phyloP scores from a whole-genome alignment of 768 basidiomycete genomes.

The Lactarius hengduanensis region DNA sequence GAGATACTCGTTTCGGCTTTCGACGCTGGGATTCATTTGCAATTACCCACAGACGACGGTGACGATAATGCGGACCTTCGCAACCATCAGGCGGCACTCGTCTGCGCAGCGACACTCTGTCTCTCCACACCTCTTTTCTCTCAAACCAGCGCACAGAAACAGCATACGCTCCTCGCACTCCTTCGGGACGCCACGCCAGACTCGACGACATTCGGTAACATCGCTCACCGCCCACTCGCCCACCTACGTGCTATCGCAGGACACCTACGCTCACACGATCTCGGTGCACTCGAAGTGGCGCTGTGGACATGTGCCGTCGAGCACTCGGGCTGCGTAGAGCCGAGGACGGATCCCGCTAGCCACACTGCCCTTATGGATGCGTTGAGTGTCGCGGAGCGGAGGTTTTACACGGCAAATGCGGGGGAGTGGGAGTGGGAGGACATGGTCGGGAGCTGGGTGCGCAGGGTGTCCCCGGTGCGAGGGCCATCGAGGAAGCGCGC shows the following conservation, averaged over 20 bases:
- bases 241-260: not conserved
- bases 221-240: slow-evolving; percentile 4
- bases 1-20: slow-evolving; percentile 20
- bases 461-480: not conserved
- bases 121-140: slow-evolving; percentile 9
- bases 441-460: not conserved
- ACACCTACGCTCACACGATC: slow-evolving; percentile 8
- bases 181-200: slow-evolving; percentile 3
- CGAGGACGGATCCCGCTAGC: not conserved
- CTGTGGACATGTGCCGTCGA: slow-evolving; percentile 17
- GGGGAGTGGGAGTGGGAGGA: not conserved
- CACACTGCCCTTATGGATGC: not conserved
- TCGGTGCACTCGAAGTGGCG: slow-evolving; percentile 3
- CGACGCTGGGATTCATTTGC: not conserved
- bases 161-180: slow-evolving; percentile 5
- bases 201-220: slow-evolving; percentile 3
- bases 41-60: not conserved
- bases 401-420: not conserved
- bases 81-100: slow-evolving; percentile 6
- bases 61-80: not conserved
- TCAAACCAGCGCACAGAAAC: not conserved
- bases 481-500: slow-evolving; percentile 14
- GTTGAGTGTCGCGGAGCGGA: not conserved
- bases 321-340: not conserved
- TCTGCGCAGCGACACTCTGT: slow-evolving; percentile 15